Percentiles rank a stretch among this genome's conserved stretches.
Evolutionary conservation across 345 rosid genomes (phyloP).

Genomic region (Bretschneidera sinensis): DNA sequence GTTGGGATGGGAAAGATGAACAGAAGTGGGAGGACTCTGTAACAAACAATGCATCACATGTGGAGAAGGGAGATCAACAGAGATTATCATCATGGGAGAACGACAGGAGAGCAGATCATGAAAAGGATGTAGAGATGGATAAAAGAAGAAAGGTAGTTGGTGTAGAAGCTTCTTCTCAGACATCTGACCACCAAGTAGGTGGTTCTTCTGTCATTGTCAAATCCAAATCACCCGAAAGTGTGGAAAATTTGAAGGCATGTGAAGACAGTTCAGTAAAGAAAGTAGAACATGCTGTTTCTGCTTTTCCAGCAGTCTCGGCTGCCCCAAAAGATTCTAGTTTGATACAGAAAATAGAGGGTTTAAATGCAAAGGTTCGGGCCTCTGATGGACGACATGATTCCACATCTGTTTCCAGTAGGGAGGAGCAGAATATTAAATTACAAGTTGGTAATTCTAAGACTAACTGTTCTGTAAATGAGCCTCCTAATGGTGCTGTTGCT

Average conservation of each 20-base stretch:
- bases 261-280: constrained; percentile 28
- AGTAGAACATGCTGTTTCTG: constrained; percentile 24
- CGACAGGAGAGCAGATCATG: constrained; percentile 39
- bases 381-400: constrained; percentile 47
- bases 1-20: constrained; percentile 53
- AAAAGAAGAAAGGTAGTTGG: constrained; percentile 22
- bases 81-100: constrained; percentile 41
- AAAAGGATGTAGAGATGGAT: constrained; percentile 30
- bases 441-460: constrained; percentile 29
- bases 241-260: constrained; percentile 27
- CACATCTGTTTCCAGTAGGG: constrained; percentile 29
- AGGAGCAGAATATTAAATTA: constrained; percentile 40
- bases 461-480: constrained; percentile 33
- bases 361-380: constrained; percentile 73
- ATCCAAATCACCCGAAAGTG: constrained; percentile 29
- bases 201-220: constrained; percentile 22
- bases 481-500: constrained; percentile 23
- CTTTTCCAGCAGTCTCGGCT: constrained; percentile 21
- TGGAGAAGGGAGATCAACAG: constrained; percentile 36
- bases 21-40: constrained; percentile 44
- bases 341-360: constrained; percentile 82
- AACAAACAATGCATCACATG: constrained; percentile 22
- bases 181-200: constrained; percentile 25
- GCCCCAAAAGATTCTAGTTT: constrained; percentile 53
- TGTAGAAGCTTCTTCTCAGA: constrained; percentile 30